Base-by-base conservation (phyloP, 495 filamentous ascomycete species). In the Xylaria cubensis region DNA sequence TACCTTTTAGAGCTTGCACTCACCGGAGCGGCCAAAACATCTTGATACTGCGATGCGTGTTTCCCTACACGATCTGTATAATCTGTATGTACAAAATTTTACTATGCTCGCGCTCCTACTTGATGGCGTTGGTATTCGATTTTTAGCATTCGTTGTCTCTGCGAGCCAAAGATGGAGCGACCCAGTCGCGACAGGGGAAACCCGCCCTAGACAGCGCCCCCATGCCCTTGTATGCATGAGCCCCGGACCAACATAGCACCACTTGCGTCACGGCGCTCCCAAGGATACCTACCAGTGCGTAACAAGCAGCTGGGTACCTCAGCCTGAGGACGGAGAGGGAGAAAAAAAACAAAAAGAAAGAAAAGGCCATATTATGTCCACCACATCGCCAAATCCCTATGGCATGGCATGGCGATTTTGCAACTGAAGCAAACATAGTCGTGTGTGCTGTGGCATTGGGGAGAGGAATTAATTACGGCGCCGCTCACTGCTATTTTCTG, bases 211-310 rank as follows among this genome's bases (percentile, higher is more conserved):
- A 36, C 59, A 55, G 8, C 36, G 21, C 61, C 44, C 39, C 69
- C 69, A 71, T 71, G 69, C 69, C 69, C 59, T 64, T 55, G 59
- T 71, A 64, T 64, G 69, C 69, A 71, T 64, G 69, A 36, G 69
- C 58, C 58, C 68, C 69, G 62, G 69, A 55, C 61, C 69, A 71
- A 62, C 53, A 55, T 46, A 42, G 48, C 61, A 71, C 68, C 68
- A 70, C 59, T 56, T 71, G 69, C 69, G 69, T 71, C 69, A 71
- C 41, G 46, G 48, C 34, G 50, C 32, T 51, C 61, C 32, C 56
- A 58, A 34, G 29, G 51, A 50, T 51, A 36, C 56, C 34, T 62
- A 21, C 21, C 24, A 46, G 41, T 69, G 67, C 68, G 32, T 70
- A 44, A 29, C 44, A 26, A 32, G 9, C 42, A 53, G 44, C 46